phyloP scores from a whole-genome alignment of 768 basidiomycete genomes.

The Phylloporus arenicola region DNA sequence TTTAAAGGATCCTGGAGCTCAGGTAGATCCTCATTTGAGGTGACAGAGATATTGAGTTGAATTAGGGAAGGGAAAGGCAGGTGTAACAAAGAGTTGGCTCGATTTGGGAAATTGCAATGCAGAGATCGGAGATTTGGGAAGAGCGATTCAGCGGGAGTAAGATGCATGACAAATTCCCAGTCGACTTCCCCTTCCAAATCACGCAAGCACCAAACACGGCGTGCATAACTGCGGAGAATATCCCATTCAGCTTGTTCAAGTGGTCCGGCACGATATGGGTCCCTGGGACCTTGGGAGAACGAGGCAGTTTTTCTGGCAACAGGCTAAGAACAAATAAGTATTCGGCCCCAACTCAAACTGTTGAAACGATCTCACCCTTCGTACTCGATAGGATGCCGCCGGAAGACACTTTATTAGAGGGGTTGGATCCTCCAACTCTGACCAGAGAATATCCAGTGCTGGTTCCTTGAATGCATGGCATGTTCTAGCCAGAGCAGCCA shows the following conservation, averaged over 20 bases:
- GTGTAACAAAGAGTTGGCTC: neutral
- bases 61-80: neutral
- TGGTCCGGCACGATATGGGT: neutral
- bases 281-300: too few relatives aligned
- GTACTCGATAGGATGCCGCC: neutral
- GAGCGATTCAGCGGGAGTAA: neutral
- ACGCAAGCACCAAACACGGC: neutral
- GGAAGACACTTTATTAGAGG: conserved; percentile 1
- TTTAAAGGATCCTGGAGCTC: neutral
- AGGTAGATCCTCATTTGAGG: neutral
- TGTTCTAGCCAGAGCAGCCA: conserved; percentile 2
- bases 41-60: neutral
- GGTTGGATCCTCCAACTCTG: neutral
- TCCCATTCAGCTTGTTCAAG: conserved; percentile 1
- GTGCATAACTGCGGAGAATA: conserved; percentile 2
- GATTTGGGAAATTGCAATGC: too few relatives aligned
- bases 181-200: neutral
- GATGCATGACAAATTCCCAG: neutral
- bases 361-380: neutral
- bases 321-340: neutral
- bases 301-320: too few relatives aligned
- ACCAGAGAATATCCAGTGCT: conserved; percentile 8
- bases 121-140: conserved; percentile 3
- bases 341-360: neutral
- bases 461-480: conserved; percentile 5